Evolutionary conservation across 495 filamentous ascomycete genomes (phyloP), one percentile per base, ranked within the genome.

Genomic region (Terfezia claveryi): DNA sequence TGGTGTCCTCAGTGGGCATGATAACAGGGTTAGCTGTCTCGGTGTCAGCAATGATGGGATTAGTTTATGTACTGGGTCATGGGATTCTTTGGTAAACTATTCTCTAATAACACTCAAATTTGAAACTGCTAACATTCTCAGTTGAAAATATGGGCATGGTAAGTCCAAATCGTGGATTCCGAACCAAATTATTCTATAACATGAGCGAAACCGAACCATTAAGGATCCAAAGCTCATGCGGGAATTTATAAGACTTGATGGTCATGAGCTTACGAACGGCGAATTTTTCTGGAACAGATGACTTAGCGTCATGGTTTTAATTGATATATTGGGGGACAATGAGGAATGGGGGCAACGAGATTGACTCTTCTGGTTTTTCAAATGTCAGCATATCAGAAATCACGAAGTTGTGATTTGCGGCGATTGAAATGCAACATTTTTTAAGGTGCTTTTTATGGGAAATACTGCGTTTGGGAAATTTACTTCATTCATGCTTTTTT

Each of bases 11-110:
- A 87, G 87, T 61, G 92, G 91, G 58, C 91, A 98, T 69, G 92
- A 98, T 68, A 98, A 98, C 73, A 84, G 91, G 58, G 91, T 98
- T 61, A 95, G 89, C 78, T 98, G 91, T 65, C 71, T 98, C 59
- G 91, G 91, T 57, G 91, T 98, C 64, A 95, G 88, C 72, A 96
- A 95, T 69, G 91, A 98, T 65, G 91, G 87, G 54, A 94, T 96
- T 74, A 96, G 91, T 72, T 75, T 98, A 73, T 96, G 91, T 75
- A 98, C 91, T 63, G 91, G 91, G 71, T 98, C 91, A 62, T 98
- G 91, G 91, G 91, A 98, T 72, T 94, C 92, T 62, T 76, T 93
- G 70, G 91, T 98, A 80, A 73, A n/a, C n/a, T n/a, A 87, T 76
- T 37, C 23, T 51, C 10, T 36, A 56, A 32, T 36, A 23, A 37